These are phyloP conservation scores for Paecilomyces niveus DNA, from an alignment of 2,329 filamentous ascomycete genomes.

Conservation along the genomic window DNA sequence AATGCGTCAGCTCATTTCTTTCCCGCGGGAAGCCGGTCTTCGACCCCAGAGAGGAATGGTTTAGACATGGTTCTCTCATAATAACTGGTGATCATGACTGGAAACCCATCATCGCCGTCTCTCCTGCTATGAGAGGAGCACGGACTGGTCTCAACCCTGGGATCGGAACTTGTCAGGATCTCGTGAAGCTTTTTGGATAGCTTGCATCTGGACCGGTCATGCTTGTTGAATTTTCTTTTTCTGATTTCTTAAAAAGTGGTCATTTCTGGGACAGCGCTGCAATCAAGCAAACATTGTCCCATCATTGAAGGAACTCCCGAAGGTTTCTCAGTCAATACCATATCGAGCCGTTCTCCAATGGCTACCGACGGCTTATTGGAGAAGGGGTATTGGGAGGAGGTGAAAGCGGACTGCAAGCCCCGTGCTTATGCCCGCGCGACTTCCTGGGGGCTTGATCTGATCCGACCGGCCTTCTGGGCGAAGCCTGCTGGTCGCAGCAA, in stretches of 20 bases:
- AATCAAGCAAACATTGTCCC: neutral
- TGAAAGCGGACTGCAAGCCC: neutral
- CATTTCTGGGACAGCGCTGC: neutral
- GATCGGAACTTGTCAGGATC: neutral
- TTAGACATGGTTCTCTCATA: neutral
- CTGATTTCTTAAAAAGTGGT: neutral
- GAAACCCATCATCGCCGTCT: neutral
- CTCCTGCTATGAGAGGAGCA: neutral
- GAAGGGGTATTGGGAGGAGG: neutral
- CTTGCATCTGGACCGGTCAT: too few species aligned
- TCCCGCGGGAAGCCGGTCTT: neutral
- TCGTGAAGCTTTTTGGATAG: neutral
- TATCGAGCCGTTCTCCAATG: neutral
- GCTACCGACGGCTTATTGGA: neutral
- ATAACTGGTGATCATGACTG: neutral
- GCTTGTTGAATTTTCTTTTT: neutral
- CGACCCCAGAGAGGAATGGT: neutral
- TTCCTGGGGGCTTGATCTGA: constrained; percentile 8
- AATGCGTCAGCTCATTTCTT: neutral
- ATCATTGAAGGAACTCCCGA: neutral
- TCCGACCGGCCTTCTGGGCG: constrained; percentile 10
- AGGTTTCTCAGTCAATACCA: neutral
- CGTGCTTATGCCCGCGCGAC: neutral
- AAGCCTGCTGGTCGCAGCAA: neutral
- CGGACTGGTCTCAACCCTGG: neutral